phyloP scores from a whole-genome alignment of 352 stramenopile species.

The Pythium grandisporangium region DNA sequence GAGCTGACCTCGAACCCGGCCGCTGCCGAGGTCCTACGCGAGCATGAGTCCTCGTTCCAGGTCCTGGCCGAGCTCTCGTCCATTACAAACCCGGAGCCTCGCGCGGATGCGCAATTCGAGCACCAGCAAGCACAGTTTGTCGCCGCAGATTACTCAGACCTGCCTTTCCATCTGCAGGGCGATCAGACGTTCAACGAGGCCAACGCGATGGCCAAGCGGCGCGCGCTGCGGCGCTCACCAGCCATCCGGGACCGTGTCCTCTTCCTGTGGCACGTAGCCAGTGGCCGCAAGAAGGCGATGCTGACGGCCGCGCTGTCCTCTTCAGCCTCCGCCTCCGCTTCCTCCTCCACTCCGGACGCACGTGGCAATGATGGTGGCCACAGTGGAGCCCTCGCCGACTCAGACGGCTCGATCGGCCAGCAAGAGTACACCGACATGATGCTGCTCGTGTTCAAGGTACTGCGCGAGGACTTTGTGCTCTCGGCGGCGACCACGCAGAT shows the following conservation, averaged over 20 bases:
- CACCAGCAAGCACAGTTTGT: conserved; percentile 38
- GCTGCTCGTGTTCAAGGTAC: conserved; percentile 72
- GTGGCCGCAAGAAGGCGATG: conserved; percentile 21
- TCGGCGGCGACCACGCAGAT: conserved; percentile 48
- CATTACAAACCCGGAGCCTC: conserved; percentile 26
- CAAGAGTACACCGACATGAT: conserved; percentile 61
- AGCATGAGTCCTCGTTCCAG: conserved; percentile 51
- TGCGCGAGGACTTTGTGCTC: conserved; percentile 62
- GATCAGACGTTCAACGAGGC: conserved; percentile 60
- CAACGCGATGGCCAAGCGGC: conserved; percentile 36
- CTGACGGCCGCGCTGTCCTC: conserved; percentile 4
- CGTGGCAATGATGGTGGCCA: too few relatives aligned
- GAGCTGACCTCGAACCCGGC: conserved; percentile 16
- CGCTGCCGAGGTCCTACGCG: conserved; percentile 13
- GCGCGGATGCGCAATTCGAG: conserved; percentile 56
- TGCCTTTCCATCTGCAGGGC: conserved; percentile 74
- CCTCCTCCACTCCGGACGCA: too few relatives aligned
- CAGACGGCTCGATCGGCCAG: conserved; percentile 29
- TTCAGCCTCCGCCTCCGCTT: too few relatives aligned
- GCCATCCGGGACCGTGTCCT: conserved; percentile 29
- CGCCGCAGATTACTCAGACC: conserved; percentile 9
- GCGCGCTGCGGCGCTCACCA: conserved; percentile 38
- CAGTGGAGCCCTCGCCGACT: conserved; percentile 2
- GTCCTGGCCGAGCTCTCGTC: conserved; percentile 54
- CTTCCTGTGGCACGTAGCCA: conserved; percentile 61